Evolutionary conservation across 2,329 filamentous ascomycete species (phyloP).

Genomic region (Beauveria caledonica): DNA sequence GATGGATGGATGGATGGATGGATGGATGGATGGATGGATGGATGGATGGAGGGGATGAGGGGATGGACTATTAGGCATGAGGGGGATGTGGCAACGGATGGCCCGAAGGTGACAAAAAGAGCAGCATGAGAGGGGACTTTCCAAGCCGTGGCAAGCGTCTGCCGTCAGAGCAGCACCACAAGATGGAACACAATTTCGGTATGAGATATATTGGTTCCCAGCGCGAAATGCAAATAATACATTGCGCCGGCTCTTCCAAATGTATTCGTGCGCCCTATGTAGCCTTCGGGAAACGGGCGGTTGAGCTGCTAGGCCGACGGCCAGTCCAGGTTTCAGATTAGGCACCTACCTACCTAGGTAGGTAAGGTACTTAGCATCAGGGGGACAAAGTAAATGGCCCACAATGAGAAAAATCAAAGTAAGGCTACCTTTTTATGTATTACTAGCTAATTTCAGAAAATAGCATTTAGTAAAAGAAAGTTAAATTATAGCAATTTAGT

Average conservation of each 20-base stretch:
- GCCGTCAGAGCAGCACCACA: background rate
- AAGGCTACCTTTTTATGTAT: too few relatives aligned
- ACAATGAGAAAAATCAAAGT: too few relatives aligned
- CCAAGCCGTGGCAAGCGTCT: background rate
- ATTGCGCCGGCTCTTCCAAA: background rate
- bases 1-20: slow-evolving; percentile 3
- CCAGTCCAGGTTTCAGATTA: background rate
- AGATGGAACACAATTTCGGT: background rate
- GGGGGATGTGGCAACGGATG: slow-evolving; percentile 6
- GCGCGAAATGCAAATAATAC: background rate
- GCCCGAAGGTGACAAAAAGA: background rate
- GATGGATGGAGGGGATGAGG: slow-evolving; percentile 3
- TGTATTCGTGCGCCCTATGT: too few relatives aligned
- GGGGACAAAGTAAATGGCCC: too few relatives aligned
- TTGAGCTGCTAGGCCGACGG: background rate
- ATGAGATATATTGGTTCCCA: background rate
- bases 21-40: slow-evolving; percentile 8
- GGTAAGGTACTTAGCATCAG: too few relatives aligned
- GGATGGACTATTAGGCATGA: slow-evolving; percentile 8
- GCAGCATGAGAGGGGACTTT: background rate
- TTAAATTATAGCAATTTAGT: too few relatives aligned
- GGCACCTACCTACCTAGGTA: too few relatives aligned
- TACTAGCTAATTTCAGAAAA: too few relatives aligned
- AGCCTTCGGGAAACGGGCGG: background rate
- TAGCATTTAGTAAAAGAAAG: too few relatives aligned